Evolutionary conservation across 176 grass and related monocot species (phyloP).

Genomic region (Stipa capillata): DNA sequence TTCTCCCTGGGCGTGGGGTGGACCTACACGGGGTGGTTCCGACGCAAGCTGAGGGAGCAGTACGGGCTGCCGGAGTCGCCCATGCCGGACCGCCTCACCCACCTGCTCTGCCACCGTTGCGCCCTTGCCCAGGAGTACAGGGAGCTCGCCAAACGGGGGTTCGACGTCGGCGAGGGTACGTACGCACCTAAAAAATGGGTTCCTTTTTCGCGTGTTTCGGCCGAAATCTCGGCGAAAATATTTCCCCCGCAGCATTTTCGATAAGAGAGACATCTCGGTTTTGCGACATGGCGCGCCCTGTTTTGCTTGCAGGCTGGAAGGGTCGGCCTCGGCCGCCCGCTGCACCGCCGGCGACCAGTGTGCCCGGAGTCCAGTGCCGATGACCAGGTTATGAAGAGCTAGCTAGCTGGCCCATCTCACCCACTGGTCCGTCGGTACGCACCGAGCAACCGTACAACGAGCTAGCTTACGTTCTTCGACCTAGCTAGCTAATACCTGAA

Average conservation of each 20-base stretch:
- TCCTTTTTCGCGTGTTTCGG: no score
- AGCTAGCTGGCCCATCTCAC: no score
- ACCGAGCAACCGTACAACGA: no score
- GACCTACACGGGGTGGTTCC: not conserved
- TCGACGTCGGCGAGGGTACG: not conserved
- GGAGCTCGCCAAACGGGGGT: not conserved
- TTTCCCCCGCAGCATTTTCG: no score
- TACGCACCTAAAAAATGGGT: no score
- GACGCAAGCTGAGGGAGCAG: not conserved
- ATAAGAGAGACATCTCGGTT: no score
- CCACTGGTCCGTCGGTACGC: no score
- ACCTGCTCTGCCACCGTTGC: not conserved
- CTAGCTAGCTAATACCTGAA: no score
- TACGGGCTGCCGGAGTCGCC: not conserved
- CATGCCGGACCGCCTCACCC: not conserved
- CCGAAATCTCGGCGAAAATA: no score
- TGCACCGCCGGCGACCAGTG: not conserved
- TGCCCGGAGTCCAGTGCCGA: not conserved
- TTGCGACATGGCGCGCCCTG: no score
- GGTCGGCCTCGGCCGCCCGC: not conserved
- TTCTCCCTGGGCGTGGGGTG: not conserved
- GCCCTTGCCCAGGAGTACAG: not conserved
- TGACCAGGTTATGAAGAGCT: not conserved
- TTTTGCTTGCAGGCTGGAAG: not conserved
- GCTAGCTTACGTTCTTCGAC: no score